phyloP scores from a whole-genome alignment of 768 basidiomycete species.

The Podaxis carcinomalis region DNA sequence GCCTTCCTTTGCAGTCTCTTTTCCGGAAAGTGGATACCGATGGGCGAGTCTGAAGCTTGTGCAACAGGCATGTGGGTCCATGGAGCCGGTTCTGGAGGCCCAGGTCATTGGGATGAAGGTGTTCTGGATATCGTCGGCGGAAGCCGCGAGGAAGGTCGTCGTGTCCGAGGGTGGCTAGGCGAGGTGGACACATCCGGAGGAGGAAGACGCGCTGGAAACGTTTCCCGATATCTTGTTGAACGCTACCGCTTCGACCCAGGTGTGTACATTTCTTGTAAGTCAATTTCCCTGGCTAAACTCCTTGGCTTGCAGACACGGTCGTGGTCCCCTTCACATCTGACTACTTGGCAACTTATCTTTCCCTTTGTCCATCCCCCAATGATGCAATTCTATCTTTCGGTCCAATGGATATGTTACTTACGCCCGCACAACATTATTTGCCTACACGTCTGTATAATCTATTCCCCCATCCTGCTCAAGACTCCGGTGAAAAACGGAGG shows the following conservation, averaged over 20 bases:
- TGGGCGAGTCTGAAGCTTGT: slow-evolving; percentile 75
- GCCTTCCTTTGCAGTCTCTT: slow-evolving; percentile 70
- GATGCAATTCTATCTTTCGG: slow-evolving; percentile 80
- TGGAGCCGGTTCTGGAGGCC: slow-evolving; percentile 30
- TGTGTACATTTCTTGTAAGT: slow-evolving; percentile 23
- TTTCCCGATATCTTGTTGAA: slow-evolving; percentile 74
- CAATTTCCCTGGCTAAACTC: background rate
- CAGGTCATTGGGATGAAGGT: slow-evolving; percentile 73
- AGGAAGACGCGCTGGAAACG: slow-evolving; percentile 55
- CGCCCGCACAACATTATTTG: slow-evolving; percentile 70
- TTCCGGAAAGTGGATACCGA: slow-evolving; percentile 65
- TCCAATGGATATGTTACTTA: slow-evolving; percentile 74
- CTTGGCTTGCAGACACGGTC: slow-evolving; percentile 48
- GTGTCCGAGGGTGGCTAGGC: slow-evolving; percentile 78
- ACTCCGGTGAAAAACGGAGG: slow-evolving; percentile 64
- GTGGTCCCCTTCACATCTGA: slow-evolving; percentile 77
- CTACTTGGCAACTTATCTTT: slow-evolving; percentile 73
- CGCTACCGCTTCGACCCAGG: slow-evolving; percentile 79
- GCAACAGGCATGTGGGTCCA: slow-evolving; percentile 79
- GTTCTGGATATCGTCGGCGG: slow-evolving; percentile 78
- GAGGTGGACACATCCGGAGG: slow-evolving; percentile 71
- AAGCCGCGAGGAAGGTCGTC: slow-evolving; percentile 64
- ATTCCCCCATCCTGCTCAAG: slow-evolving; percentile 81
- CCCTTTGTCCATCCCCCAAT: slow-evolving; percentile 63
- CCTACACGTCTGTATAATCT: slow-evolving; percentile 73